Percentiles rank a stretch among this genome's conserved stretches.
Conservation (phyloP, 2,329 filamentous ascomycete species). For the Clonostachys rhizophaga region DNA sequence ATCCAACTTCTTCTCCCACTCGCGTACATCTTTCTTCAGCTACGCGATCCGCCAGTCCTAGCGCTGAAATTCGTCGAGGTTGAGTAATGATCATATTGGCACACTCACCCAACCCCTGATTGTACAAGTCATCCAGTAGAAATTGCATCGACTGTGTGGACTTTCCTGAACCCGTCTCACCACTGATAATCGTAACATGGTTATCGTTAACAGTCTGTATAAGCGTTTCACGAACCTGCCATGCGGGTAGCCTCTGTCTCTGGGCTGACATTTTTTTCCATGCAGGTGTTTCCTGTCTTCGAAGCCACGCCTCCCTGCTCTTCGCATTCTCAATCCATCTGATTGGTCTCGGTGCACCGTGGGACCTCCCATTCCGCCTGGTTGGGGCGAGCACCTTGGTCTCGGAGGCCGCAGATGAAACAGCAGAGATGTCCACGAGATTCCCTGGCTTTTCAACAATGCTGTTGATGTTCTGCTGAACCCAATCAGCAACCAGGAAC, state of each 20-base stretch:
- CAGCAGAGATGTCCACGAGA: conserved; percentile 78
- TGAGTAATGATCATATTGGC: conserved; percentile 96
- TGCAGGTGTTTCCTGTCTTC: conserved; percentile 57
- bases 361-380: conserved; percentile 16
- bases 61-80: conserved; percentile 86
- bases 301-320: conserved; percentile 66
- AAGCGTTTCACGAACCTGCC: conserved; percentile 75
- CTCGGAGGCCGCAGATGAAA: conserved; percentile 62
- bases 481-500: conserved; percentile 86
- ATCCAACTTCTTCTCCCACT: conserved; percentile 87
- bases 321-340: conserved; percentile 55
- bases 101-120: conserved; percentile 65
- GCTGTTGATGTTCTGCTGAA: conserved; percentile 77
- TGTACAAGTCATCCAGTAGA: conserved; percentile 85
- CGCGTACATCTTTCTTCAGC: conserved; percentile 81
- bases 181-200: conserved; percentile 93
- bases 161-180: conserved; percentile 95
- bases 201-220: conserved; percentile 69
- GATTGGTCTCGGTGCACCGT: conserved; percentile 52
- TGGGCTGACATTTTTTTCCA: conserved; percentile 72
- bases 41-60: conserved; percentile 90
- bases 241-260: conserved; percentile 77
- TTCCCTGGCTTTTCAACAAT: conserved; percentile 83
- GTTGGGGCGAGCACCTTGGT: conserved; percentile 22
- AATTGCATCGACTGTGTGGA: conserved; percentile 97